A percentile compares a stretch with the other conserved stretches of the same genome.
phyloP scores from a whole-genome alignment of 1,284 basidiomycete species.

The Schizopora paradoxa region DNA sequence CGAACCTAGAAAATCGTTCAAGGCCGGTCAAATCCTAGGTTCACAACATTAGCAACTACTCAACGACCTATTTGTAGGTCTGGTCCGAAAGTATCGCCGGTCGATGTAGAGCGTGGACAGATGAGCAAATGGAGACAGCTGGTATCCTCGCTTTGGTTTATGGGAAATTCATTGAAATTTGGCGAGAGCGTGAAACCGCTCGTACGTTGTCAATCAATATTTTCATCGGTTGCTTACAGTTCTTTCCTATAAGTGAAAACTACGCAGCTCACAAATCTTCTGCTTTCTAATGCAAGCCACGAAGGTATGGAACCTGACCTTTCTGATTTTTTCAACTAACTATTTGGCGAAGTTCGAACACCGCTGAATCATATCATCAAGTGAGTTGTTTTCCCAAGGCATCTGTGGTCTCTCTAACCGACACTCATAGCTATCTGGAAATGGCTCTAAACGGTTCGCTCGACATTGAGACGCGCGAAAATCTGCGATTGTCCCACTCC shows the following conservation, averaged over 20 bases:
- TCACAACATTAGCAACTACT: neutral
- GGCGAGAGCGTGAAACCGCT: neutral
- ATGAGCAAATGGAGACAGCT: constrained; percentile 85
- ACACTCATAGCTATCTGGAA: constrained; percentile 66
- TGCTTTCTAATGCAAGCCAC: constrained; percentile 86
- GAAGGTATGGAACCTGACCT: constrained; percentile 52
- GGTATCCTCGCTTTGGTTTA: constrained; percentile 82
- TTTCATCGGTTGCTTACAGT: neutral
- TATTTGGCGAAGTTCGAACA: constrained; percentile 50
- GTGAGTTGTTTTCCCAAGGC: constrained; percentile 28
- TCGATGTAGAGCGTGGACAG: constrained; percentile 72
- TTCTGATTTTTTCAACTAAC: constrained; percentile 6
- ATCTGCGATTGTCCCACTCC: constrained; percentile 73
- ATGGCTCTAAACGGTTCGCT: constrained; percentile 78
- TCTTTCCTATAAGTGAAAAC: constrained; percentile 36
- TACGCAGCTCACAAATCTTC: constrained; percentile 73
- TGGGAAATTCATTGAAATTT: constrained; percentile 47
- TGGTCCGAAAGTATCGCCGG: constrained; percentile 81
- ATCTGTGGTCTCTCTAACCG: too few relatives aligned
- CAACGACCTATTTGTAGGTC: constrained; percentile 27
- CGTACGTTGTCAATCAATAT: neutral
- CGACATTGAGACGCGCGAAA: constrained; percentile 75
- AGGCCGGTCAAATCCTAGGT: constrained; percentile 26
- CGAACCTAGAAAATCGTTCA: constrained; percentile 79
- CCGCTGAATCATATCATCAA: constrained; percentile 77